These are phyloP conservation scores for Xylaria sp. DNA, from an alignment of 2,329 filamentous ascomycete genomes.

Conservation along the genomic window DNA sequence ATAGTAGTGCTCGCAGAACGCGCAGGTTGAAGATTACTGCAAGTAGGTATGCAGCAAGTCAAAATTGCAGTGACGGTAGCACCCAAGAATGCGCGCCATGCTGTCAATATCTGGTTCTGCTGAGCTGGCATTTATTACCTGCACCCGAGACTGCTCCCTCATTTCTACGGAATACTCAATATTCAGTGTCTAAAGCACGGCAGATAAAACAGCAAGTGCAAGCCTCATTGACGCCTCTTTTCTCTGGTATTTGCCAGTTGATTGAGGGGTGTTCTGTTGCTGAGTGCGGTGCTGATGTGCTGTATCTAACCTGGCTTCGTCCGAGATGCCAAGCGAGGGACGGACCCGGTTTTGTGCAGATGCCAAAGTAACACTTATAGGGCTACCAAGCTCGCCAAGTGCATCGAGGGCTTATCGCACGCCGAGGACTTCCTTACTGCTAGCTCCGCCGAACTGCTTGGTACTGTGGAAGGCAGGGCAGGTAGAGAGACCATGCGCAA, in stretches of 20 bases:
- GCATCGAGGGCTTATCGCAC: slow-evolving; percentile 26
- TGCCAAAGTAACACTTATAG: slow-evolving; percentile 29
- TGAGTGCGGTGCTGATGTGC: slow-evolving; percentile 3
- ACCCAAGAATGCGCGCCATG: not conserved
- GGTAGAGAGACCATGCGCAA: not conserved
- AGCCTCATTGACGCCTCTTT: slow-evolving; percentile 23
- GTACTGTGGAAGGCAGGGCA: not conserved
- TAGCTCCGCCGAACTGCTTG: not conserved
- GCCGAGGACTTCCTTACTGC: not conserved
- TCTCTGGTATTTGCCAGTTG: not conserved
- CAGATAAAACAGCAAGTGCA: slow-evolving; percentile 16
- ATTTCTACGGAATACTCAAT: not conserved
- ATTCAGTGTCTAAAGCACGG: not conserved
- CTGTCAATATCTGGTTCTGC: slow-evolving; percentile 27
- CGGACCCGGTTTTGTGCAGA: slow-evolving; percentile 18
- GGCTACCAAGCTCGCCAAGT: slow-evolving; percentile 32
- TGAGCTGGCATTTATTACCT: slow-evolving; percentile 32
- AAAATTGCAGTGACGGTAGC: not conserved
- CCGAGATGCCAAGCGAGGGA: slow-evolving; percentile 20
- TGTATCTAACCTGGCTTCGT: slow-evolving; percentile 14
- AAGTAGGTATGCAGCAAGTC: not conserved
- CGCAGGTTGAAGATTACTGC: not conserved
- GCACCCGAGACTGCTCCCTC: slow-evolving; percentile 11
- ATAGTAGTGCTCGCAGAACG: slow-evolving; percentile 4
- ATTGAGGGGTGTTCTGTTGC: not conserved